phyloP scores from a whole-genome alignment of 352 stramenopile genomes.

The Phytophthora fragariae region DNA sequence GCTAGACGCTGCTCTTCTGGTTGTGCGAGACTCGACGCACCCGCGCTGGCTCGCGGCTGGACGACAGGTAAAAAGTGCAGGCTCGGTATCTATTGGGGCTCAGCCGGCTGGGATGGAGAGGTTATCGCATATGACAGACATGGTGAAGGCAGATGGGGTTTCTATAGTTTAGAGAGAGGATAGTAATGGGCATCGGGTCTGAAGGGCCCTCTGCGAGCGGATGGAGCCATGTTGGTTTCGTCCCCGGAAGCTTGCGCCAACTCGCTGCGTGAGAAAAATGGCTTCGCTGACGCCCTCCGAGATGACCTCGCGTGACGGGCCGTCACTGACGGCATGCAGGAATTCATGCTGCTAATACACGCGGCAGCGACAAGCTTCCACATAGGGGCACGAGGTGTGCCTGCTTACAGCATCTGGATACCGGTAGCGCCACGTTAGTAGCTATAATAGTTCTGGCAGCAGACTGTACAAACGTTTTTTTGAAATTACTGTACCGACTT shows the following conservation, averaged over 20 bases:
- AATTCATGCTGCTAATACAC: no score
- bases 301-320: background rate
- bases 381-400: no score
- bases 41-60: conserved; percentile 19
- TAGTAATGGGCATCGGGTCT: background rate
- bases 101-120: background rate
- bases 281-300: background rate
- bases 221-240: background rate
- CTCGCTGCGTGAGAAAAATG: background rate
- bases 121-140: background rate
- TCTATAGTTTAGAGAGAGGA: background rate
- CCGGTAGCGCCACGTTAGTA: no score
- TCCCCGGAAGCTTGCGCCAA: background rate
- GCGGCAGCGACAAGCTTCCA: no score
- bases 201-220: background rate
- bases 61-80: conserved; percentile 9
- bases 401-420: no score
- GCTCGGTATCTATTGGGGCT: no score
- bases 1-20: conserved; percentile 8
- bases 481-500: no score
- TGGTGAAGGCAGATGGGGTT: background rate
- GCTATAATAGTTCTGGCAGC: no score
- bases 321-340: background rate
- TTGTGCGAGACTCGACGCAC: conserved; percentile 6
- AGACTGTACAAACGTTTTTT: no score